Evolutionary conservation across 768 basidiomycete species (phyloP).

Genomic region (Podaxis mareebaensis): DNA sequence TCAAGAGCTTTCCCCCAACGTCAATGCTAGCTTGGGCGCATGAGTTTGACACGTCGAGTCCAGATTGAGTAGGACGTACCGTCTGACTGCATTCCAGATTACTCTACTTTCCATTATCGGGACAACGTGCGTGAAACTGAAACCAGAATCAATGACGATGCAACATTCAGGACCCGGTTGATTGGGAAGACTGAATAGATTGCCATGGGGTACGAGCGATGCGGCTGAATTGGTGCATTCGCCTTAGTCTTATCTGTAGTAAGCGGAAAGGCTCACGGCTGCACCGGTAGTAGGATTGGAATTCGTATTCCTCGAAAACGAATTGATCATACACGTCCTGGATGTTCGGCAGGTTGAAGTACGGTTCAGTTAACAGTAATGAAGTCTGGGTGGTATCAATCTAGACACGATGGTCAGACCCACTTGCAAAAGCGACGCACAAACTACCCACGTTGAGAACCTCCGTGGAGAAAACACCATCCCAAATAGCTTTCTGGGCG

Average conservation of each 20-base stretch:
- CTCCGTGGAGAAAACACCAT: conserved; percentile 78
- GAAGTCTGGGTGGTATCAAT: conserved; percentile 72
- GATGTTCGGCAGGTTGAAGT: conserved; percentile 90
- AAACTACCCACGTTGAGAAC: conserved; percentile 55
- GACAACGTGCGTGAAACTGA: conserved; percentile 92
- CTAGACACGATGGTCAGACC: conserved; percentile 35
- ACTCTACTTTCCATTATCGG: conserved; percentile 77
- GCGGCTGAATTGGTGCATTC: conserved; percentile 54
- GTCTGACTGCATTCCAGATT: conserved; percentile 78
- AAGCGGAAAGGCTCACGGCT: conserved; percentile 59
- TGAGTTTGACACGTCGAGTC: conserved; percentile 11
- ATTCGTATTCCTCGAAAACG: conserved; percentile 96
- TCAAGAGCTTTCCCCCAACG: conserved; percentile 92
- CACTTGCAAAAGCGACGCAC: neutral
- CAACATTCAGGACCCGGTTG: conserved; percentile 71
- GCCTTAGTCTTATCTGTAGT: neutral
- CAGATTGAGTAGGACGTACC: conserved; percentile 44
- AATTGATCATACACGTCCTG: conserved; percentile 95
- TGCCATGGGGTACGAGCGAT: conserved; percentile 72
- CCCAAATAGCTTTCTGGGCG: conserved; percentile 93
- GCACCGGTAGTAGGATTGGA: conserved; percentile 76
- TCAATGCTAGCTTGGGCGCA: conserved; percentile 65
- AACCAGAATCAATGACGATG: conserved; percentile 86
- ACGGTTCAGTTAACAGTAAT: conserved; percentile 89
- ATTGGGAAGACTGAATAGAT: conserved; percentile 56